phyloP scores from a whole-genome alignment of 208 protist genomes.

The Crithidia expoeki region DNA sequence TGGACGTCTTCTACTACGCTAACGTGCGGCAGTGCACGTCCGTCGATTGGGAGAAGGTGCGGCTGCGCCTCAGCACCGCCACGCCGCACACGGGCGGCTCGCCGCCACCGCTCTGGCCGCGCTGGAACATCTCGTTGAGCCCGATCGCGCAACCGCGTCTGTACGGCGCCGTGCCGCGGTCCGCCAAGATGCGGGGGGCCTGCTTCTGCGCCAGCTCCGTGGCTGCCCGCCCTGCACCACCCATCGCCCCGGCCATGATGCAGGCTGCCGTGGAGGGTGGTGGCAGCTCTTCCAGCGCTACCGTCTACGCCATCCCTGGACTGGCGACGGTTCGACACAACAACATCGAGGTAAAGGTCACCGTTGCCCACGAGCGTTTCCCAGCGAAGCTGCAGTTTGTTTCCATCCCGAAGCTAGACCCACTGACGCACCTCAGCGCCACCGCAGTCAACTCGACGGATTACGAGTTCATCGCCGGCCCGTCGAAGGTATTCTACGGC shows the following conservation, averaged over 20 bases:
- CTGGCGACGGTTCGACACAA: constrained; percentile 48
- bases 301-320: constrained; percentile 48
- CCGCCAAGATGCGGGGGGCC: background rate
- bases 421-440: constrained; percentile 37
- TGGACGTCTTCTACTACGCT: constrained; percentile 57
- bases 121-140: constrained; percentile 44
- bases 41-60: constrained; percentile 59
- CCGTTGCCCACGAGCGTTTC: constrained; percentile 39
- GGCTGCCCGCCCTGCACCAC: background rate
- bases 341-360: constrained; percentile 50
- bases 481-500: constrained; percentile 51
- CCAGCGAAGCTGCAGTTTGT: constrained; percentile 44
- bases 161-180: background rate
- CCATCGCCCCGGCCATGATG: constrained; percentile 24
- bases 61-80: constrained; percentile 55
- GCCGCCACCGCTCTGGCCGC: constrained; percentile 34
- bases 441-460: constrained; percentile 52
- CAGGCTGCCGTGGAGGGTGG: constrained; percentile 20
- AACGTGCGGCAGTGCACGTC: constrained; percentile 48
- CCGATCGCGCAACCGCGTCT: constrained; percentile 3
- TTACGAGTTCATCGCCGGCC: constrained; percentile 55
- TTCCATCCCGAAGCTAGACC: constrained; percentile 40
- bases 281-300: constrained; percentile 35
- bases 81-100: constrained; percentile 42
- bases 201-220: background rate